phyloP scores from a whole-genome alignment of 345 rosid genomes.

The Lumnitzera racemosa region DNA sequence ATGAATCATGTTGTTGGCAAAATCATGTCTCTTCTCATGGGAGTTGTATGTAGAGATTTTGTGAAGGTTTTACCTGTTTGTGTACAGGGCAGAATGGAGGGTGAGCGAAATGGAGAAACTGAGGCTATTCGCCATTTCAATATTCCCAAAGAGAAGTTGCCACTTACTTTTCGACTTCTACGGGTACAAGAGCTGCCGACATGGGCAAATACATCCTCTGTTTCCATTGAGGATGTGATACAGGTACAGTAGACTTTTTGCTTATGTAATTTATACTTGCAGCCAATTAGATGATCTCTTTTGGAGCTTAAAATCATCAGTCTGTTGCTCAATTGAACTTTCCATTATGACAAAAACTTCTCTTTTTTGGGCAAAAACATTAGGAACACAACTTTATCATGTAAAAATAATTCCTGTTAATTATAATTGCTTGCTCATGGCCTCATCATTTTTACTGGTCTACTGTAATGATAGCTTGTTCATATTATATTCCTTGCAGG shows the following conservation, averaged over 20 bases:
- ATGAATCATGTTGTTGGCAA: too few species aligned
- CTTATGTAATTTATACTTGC: too few species aligned
- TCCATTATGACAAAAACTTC: too few species aligned
- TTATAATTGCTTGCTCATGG: background rate
- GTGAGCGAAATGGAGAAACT: constrained; percentile 13
- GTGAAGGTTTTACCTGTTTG: background rate
- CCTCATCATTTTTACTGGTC: background rate
- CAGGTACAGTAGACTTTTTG: constrained; percentile 32
- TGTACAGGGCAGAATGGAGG: constrained; percentile 24
- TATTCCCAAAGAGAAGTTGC: constrained; percentile 33
- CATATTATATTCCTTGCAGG: constrained; percentile 31
- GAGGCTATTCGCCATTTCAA: constrained; percentile 49
- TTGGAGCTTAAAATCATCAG: too few species aligned
- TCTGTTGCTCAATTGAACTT: too few species aligned
- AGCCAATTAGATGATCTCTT: too few species aligned
- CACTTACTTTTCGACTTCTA: constrained; percentile 59
- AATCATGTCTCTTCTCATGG: too few species aligned
- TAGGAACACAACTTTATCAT: too few species aligned
- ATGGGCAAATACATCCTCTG: constrained; percentile 86
- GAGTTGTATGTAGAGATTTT: too few species aligned
- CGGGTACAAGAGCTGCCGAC: constrained; percentile 63
- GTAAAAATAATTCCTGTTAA: too few species aligned
- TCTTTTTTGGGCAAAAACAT: too few species aligned
- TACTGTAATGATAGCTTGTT: constrained; percentile 1
- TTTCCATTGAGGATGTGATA: constrained; percentile 79